Evolutionary conservation across 164 flowering plant species (phyloP).

Genomic region (Houttuynia cordata): DNA sequence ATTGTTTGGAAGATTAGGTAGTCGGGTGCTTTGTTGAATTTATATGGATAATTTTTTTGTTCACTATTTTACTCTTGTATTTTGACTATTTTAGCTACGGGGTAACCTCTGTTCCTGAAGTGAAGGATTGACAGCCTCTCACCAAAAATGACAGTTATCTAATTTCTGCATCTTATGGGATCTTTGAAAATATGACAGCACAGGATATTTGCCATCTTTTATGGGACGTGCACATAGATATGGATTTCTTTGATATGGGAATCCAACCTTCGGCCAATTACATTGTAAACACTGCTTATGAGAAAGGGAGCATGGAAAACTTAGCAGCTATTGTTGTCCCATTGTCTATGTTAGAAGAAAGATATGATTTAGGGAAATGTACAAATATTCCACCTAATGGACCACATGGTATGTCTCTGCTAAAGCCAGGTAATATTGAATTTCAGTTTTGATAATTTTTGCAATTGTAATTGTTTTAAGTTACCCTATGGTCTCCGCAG

Average conservation of each 20-base stretch:
- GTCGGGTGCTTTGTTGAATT: background rate
- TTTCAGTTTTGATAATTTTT: background rate
- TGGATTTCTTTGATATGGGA: constrained; percentile 29
- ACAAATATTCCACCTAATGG: constrained; percentile 16
- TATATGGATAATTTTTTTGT: constrained; percentile 6
- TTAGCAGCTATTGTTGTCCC: constrained; percentile 87
- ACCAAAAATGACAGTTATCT: constrained; percentile 63
- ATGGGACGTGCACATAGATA: constrained; percentile 40
- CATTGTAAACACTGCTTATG: constrained; percentile 65
- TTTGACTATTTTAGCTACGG: constrained; percentile 49
- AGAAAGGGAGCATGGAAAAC: constrained; percentile 84
- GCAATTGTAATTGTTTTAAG: background rate
- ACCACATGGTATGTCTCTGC: constrained; percentile 9
- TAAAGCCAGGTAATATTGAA: constrained; percentile 26
- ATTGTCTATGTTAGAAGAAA: constrained; percentile 20
- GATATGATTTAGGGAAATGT: constrained; percentile 17
- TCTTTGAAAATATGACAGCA: constrained; percentile 66
- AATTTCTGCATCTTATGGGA: constrained; percentile 90
- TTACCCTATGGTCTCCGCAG: background rate
- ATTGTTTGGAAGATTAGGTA: background rate
- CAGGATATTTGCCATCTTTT: constrained; percentile 87
- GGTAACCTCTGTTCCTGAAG: constrained; percentile 84
- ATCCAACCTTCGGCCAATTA: constrained; percentile 63
- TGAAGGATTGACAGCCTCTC: constrained; percentile 81
- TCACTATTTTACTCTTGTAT: constrained; percentile 7